These are phyloP conservation scores for Cladophialophora carrionii DNA, from an alignment of 2,329 filamentous ascomycete species.

Conservation along the genomic window DNA sequence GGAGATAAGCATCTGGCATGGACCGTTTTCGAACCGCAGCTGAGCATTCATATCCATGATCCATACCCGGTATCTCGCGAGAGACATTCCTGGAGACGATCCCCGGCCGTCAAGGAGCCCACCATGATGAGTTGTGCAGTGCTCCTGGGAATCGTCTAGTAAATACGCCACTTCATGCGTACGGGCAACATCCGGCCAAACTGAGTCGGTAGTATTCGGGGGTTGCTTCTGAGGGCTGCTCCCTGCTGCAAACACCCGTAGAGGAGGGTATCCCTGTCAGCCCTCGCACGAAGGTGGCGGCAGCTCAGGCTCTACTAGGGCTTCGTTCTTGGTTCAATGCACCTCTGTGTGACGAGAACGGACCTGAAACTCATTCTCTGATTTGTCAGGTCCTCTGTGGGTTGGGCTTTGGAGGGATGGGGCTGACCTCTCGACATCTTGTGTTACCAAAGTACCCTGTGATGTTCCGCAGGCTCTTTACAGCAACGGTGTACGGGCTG, in stretches of 20 bases:
- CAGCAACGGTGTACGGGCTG: constrained; percentile 31
- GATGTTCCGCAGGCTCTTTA: constrained; percentile 32
- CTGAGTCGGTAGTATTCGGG: constrained; percentile 12
- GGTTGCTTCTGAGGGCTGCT: constrained; percentile 11
- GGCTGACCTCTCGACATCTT: constrained; percentile 33
- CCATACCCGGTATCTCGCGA: neutral
- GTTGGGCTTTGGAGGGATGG: constrained; percentile 17
- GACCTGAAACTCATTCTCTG: constrained; percentile 24
- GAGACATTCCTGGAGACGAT: neutral
- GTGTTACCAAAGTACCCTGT: constrained; percentile 27
- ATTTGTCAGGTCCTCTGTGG: constrained; percentile 31
- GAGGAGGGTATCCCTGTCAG: constrained; percentile 19
- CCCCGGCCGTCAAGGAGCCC: neutral
- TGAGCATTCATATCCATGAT: neutral
- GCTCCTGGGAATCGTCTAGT: neutral
- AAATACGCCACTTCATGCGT: neutral
- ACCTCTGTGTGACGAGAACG: constrained; percentile 28
- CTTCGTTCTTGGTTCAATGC: constrained; percentile 24
- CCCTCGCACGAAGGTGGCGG: constrained; percentile 16
- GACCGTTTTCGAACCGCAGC: constrained; percentile 20
- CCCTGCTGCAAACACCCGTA: constrained; percentile 7
- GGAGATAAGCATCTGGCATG: constrained; percentile 19
- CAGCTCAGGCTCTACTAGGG: constrained; percentile 18
- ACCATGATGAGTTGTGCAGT: constrained; percentile 7
- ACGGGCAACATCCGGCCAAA: neutral